Evolutionary conservation across 139 green algal species (phyloP).

Genomic region (Coccomyxa sp.): DNA sequence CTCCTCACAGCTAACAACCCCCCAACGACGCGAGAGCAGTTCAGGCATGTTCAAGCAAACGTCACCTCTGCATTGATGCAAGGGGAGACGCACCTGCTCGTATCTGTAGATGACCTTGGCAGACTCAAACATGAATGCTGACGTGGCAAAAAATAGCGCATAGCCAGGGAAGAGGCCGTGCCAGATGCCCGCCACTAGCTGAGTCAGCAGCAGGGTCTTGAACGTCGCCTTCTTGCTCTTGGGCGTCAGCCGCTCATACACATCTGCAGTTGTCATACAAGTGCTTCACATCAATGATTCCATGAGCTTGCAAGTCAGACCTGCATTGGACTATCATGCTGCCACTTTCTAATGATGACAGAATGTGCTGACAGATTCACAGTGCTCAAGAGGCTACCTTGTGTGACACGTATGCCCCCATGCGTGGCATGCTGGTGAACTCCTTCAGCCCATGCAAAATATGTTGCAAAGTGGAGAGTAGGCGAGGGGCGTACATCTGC

Average conservation of each 20-base stretch:
- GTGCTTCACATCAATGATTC: not conserved
- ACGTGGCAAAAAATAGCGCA: conserved; percentile 38
- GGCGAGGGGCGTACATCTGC: conserved; percentile 29
- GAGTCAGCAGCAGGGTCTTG: conserved; percentile 65
- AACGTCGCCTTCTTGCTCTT: conserved; percentile 52
- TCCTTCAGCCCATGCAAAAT: not conserved
- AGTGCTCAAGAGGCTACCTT: not conserved
- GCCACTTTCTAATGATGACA: not conserved
- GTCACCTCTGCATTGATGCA: too few species aligned
- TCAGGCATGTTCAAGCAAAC: too few species aligned
- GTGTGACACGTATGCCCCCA: not conserved
- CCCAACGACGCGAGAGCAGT: too few species aligned
- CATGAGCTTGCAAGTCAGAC: not conserved
- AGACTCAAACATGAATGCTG: conserved; percentile 38
- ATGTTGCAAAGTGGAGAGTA: not conserved
- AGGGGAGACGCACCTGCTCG: conserved; percentile 28
- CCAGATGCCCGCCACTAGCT: conserved; percentile 77
- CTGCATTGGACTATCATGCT: not conserved
- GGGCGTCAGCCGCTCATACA: conserved; percentile 79
- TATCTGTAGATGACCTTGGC: conserved; percentile 33
- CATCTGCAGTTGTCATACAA: conserved; percentile 37
- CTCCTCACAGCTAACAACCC: too few species aligned
- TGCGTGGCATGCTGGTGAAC: not conserved
- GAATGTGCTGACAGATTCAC: not conserved
- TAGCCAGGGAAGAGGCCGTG: conserved; percentile 69